Evolutionary conservation across 805 yeast genomes (phyloP), one percentile per base, ranked within the genome.

Genomic region (Sugiyamaella smithiae): DNA sequence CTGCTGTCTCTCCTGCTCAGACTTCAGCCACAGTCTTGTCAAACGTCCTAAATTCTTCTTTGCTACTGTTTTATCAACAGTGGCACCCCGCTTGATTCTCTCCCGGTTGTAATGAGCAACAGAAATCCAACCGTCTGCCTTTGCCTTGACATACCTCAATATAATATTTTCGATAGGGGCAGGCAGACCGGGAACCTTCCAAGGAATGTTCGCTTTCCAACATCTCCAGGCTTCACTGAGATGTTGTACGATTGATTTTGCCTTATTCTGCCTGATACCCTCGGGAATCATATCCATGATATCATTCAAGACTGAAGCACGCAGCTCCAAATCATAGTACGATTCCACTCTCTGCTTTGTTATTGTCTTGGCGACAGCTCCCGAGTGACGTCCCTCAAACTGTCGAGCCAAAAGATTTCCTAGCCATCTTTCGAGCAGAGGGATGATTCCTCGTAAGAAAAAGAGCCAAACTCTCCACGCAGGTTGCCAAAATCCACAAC

Each of bases 401-500:
- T 90, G 99, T 54, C 99, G 78, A 1, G 95, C 84, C 33, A 93
- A 69, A 48, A 93, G 71, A 57, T 93, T 93, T 1, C 96, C 96
- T 25, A 93, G 71, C 99, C 99, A 93, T 65, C 97, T 73, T 66
- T 93, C 99, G 14, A 93, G 70, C 45, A 93, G 67, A 0, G 99
- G 99, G 20, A 89, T 84, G 14, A 83, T 83, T 16, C 99, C 99
- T 57, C 99, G 75, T 69, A 93, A 67, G 66, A 91, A 91, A 46
- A 82, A 85, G 1, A 93, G 71, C 99, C 99, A 93, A 1, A 90
- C 91, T 57, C 97, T 73, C 99, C 98, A 93, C 0, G 97, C 87
- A 0, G 99, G 99, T 62, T 93, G 98, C 99, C 99, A 93, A 65
- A 93, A 86, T 1, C 99, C 99, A 70, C 96, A 87, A 0, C 99